Evolutionary conservation across 2,329 filamentous ascomycete species (phyloP), one percentile per base, ranked within the genome.

Genomic region (Dothideomycetes sp.): DNA sequence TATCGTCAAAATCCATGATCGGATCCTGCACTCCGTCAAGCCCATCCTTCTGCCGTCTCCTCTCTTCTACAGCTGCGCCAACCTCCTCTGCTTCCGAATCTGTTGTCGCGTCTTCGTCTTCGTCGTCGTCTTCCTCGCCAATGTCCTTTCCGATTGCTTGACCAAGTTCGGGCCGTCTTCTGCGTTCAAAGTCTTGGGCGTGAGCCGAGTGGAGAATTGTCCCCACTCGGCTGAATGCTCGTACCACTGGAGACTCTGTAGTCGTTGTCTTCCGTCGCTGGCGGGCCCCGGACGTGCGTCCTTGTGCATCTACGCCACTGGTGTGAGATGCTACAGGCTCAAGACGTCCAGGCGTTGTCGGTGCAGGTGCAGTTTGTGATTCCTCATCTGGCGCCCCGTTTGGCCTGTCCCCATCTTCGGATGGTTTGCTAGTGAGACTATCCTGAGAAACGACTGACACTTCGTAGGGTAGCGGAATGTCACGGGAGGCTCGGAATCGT

Each of bases 111-210:
- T 65, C 58, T 5, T 56, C 55, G 5, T 55, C 53, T 22, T 51
- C 53, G 3, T 58, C 52, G 5, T 61, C 55, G 19, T 52, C 54
- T 14, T 58, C 57, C 7, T 54, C 57, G 3, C 49, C 49, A 10
- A 44, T 48, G 18, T 42, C 38, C 4, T 36, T 38, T 8, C 33
- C 32, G 33, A 38, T 38, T 42, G 49, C 37, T 43, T 54, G 52
- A 11, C 65, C 55, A 10, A 65, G 55, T 27, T 67, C 65, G 1
- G 69, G 68, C 19, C 66, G 71, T 46, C 76, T 72, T 57, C 77
- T 83, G 65, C 91, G 82, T 62, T 93, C 84, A 57, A 95, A 96
- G 62, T 96, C 89, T 58, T 94, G 82, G 45, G 76, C 81, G 58
- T 96, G 91, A 4, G 89, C 89, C 45, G 80, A 73, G 3, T 85